Evolutionary conservation across 257 asterid species (phyloP).

Genomic region (Catharanthus roseus): DNA sequence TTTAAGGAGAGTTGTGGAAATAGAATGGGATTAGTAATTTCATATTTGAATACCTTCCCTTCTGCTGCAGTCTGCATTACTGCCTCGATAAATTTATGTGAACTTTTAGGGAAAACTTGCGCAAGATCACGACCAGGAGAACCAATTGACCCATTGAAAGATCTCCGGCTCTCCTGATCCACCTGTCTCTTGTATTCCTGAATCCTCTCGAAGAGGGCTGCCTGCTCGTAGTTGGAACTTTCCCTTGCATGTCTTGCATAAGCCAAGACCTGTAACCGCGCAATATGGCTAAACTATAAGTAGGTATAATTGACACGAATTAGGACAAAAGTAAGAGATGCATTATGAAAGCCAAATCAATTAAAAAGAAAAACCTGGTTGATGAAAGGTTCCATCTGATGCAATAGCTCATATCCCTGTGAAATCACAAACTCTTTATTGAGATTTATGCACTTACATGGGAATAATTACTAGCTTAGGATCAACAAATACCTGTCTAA

Average conservation of each 20-base stretch:
- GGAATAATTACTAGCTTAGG: conserved; percentile 9
- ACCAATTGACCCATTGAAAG: conserved; percentile 35
- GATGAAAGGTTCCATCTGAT: conserved; percentile 91
- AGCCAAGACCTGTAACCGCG: conserved; percentile 58
- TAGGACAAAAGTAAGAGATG: too few relatives aligned
- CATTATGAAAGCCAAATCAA: background rate
- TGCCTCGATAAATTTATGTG: conserved; percentile 77
- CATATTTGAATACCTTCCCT: conserved; percentile 61
- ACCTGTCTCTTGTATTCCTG: conserved; percentile 63
- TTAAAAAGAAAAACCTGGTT: conserved; percentile 52
- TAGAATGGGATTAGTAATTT: background rate
- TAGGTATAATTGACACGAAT: too few relatives aligned
- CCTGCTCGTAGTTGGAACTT: conserved; percentile 64
- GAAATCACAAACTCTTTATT: conserved; percentile 22
- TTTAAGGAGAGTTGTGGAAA: conserved; percentile 5
- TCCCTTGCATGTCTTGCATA: conserved; percentile 73
- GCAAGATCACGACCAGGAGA: conserved; percentile 40
- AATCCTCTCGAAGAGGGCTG: conserved; percentile 74
- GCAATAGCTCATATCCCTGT: conserved; percentile 92
- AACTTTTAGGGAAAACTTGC: conserved; percentile 51
- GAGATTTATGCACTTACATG: conserved; percentile 20
- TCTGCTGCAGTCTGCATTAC: conserved; percentile 75
- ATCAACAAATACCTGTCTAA: conserved; percentile 57
- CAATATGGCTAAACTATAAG: background rate
- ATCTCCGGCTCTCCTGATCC: conserved; percentile 51